Evolutionary conservation across 129 eudicot genomes (phyloP).

Genomic region (Tagetes erecta): DNA sequence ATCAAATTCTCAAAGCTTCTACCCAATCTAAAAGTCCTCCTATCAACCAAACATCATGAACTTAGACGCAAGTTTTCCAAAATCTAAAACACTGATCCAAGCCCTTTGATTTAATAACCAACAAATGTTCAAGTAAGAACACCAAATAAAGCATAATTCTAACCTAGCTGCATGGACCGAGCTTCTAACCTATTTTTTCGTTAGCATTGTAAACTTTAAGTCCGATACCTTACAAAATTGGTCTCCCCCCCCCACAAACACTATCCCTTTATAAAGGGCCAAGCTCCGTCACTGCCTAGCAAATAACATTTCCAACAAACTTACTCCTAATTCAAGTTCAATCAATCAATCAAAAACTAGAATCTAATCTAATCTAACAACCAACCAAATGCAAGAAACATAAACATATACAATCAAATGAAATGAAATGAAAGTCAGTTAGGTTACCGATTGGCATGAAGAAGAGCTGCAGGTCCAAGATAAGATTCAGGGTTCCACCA

Average conservation of each 20-base stretch:
- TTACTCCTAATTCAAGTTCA: not conserved
- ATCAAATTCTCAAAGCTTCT: not conserved
- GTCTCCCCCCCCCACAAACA: too few relatives aligned
- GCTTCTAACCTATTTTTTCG: too few relatives aligned
- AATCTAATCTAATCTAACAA: not conserved
- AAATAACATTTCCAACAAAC: too few relatives aligned
- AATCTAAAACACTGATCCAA: not conserved
- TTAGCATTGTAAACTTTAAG: too few relatives aligned
- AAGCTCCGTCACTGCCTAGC: too few relatives aligned
- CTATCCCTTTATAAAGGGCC: too few relatives aligned
- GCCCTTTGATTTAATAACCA: not conserved
- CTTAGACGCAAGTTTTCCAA: not conserved
- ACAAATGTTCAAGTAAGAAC: not conserved
- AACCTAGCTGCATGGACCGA: not conserved
- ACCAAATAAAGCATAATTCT: not conserved
- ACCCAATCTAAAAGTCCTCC: not conserved
- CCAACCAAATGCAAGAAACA: not conserved
- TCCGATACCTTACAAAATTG: too few relatives aligned
- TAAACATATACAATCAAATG: not conserved
- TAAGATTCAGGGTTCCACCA: constrained; percentile 98
- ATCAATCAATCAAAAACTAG: not conserved
- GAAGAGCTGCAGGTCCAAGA: constrained; percentile 89
- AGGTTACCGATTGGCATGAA: constrained; percentile 66
- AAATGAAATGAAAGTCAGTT: too few relatives aligned
- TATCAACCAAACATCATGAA: constrained; percentile 8